Percentiles rank a stretch among this genome's conserved stretches.
phyloP scores from a whole-genome alignment of 2,329 filamentous ascomycete species.

The Cordyceps javanica region DNA sequence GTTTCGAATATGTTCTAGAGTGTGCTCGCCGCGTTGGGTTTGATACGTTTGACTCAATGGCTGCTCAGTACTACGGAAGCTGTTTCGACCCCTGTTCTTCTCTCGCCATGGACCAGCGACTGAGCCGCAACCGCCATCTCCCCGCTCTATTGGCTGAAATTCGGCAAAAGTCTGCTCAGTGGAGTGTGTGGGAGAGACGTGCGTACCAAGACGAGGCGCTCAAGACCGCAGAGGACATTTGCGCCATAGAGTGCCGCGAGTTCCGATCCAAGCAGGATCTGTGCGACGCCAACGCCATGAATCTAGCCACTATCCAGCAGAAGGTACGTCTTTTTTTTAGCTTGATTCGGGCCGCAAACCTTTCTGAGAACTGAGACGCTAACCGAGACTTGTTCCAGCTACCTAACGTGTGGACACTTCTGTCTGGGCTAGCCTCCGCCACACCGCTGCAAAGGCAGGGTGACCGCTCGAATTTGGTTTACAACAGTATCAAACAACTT shows the following conservation, averaged over 20 bases:
- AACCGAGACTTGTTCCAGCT: conserved; percentile 10
- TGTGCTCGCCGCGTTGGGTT: conserved; percentile 14
- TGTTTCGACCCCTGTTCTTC: conserved; percentile 14
- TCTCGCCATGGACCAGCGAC: conserved; percentile 14
- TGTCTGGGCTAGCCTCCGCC: conserved; percentile 12
- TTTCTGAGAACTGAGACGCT: conserved; percentile 3
- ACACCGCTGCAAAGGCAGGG: conserved; percentile 13
- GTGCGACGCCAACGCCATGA: background rate
- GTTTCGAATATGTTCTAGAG: conserved; percentile 15
- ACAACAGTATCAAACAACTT: conserved; percentile 14
- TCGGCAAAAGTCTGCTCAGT: conserved; percentile 13
- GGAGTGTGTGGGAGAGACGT: conserved; percentile 21
- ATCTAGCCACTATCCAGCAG: conserved; percentile 12
- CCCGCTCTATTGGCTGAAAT: conserved; percentile 14
- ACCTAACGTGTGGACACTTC: conserved; percentile 13
- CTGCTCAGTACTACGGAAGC: conserved; percentile 14
- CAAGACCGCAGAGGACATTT: conserved; percentile 18
- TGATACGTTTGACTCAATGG: conserved; percentile 14
- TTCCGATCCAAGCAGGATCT: conserved; percentile 5
- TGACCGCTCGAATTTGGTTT: conserved; percentile 13
- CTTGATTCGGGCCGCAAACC: background rate
- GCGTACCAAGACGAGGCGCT: conserved; percentile 24
- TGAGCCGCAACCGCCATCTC: conserved; percentile 16
- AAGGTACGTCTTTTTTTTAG: conserved; percentile 8
- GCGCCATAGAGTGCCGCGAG: conserved; percentile 12